phyloP scores from a whole-genome alignment of 2,329 filamentous ascomycete species.

The Exophiala phaeomuriformis region DNA sequence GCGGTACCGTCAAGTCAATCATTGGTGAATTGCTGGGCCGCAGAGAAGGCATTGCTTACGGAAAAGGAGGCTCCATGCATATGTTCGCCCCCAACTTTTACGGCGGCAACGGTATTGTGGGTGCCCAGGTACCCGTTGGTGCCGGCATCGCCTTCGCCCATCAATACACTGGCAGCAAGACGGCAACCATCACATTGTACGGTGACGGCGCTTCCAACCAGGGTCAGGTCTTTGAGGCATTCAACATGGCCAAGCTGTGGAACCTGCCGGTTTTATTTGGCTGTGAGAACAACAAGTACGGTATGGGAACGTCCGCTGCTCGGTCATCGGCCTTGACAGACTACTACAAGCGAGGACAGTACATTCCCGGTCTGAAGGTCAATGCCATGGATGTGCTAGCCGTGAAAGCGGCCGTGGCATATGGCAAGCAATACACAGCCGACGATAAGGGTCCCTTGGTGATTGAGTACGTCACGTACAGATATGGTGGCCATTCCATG shows the following conservation, averaged over 20 bases:
- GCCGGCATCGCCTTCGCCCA: constrained; percentile 95
- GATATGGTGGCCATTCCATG: constrained; percentile 99
- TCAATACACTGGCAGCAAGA: constrained; percentile 83
- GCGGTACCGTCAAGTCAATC: constrained; percentile 80
- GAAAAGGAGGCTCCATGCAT: constrained; percentile 99
- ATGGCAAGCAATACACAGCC: constrained; percentile 80
- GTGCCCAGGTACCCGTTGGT: constrained; percentile 94
- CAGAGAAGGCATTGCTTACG: constrained; percentile 93
- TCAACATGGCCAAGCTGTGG: constrained; percentile 99
- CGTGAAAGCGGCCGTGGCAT: constrained; percentile 90
- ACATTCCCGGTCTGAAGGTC: constrained; percentile 98
- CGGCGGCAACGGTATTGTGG: constrained; percentile 97
- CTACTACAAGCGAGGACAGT: constrained; percentile 99
- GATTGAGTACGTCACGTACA: constrained; percentile 98
- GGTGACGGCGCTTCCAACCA: constrained; percentile 98
- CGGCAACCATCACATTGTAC: constrained; percentile 82
- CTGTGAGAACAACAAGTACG: constrained; percentile 99
- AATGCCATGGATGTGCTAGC: constrained; percentile 99
- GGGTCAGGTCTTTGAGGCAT: constrained; percentile 98
- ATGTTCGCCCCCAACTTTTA: constrained; percentile 99
- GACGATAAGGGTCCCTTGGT: constrained; percentile 87
- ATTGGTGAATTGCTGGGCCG: constrained; percentile 93
- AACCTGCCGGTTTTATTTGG: constrained; percentile 91
- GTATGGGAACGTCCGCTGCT: constrained; percentile 95
- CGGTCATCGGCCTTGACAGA: constrained; percentile 93